Evolutionary conservation across 805 yeast genomes (phyloP), one percentile per base, ranked within the genome.

Genomic region (Pichia manshurica): DNA sequence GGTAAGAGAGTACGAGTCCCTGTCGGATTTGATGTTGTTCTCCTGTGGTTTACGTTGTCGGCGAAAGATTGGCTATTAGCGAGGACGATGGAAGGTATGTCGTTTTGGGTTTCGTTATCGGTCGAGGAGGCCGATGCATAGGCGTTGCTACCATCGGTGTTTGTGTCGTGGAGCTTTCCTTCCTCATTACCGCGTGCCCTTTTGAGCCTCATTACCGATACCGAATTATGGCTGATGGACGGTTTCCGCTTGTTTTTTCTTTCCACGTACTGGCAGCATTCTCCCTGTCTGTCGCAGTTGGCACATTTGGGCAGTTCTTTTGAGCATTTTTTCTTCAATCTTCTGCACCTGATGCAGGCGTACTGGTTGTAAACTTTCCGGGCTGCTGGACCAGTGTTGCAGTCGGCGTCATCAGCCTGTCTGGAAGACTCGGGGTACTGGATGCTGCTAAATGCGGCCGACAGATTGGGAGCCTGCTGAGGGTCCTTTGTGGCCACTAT

Each of bases 251-350:
- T 54, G 48, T 56, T 57, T 41, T 58, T 64, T 50, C 50, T 65
- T 65, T 58, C 77, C 56, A 72, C 70, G 53, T 75, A 75, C 36
- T 61, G 62, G 55, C 81, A 76, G 2, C 40, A 38, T 42, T 64
- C 68, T 7, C 62, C 60, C 7, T 71, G 68, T 47, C 63, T 69
- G 10, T 38, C 41, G 52, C 81, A 77, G 52, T 71, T 73, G 10
- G 52, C 47, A 53, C 81, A 77, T 16, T 53, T 59, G 0, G 80
- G 79, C 1, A 58, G 46, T 20, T 70, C 64, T 52, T 73, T 70
- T 1, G 74, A 63, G 54, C 81, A 77, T 52, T 70, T 72, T 59
- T 75, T 75, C 59, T 76, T 77, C 34, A 74, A 58, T 43, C 68
- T 61, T 44, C 80, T 63, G 54, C 81, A 77, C 35, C 78, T 56